Conservation (phyloP, 306 rosid species). For the Quercus agrifolia region DNA sequence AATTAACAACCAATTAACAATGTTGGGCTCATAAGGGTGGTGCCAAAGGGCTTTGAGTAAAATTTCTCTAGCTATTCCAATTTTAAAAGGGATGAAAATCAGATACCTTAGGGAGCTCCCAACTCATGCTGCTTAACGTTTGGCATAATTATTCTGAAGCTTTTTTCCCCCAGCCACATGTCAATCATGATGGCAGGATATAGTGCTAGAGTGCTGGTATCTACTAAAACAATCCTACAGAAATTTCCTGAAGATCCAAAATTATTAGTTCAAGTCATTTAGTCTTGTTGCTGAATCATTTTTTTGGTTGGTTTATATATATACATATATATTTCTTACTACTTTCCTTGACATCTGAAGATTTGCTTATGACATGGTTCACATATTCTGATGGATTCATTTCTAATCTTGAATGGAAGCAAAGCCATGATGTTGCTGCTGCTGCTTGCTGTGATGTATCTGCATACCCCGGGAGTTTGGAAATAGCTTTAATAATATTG, state of each 20-base stretch:
- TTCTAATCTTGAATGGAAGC: constrained; percentile 11
- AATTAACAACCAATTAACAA: neutral
- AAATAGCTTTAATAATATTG: neutral
- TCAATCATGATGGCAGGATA: neutral
- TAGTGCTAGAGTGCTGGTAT: neutral
- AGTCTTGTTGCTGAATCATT: neutral
- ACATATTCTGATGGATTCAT: constrained; percentile 62
- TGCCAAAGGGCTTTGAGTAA: neutral
- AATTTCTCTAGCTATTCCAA: neutral
- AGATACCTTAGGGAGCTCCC: neutral
- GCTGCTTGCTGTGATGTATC: constrained; percentile 4
- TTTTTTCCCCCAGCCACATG: neutral
- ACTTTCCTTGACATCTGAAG: constrained; percentile 57
- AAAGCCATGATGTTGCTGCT: neutral
- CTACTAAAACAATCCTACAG: constrained; percentile 2
- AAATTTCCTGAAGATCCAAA: neutral
- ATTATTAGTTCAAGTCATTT: neutral
- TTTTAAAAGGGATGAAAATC: no score
- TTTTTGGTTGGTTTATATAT: neutral
- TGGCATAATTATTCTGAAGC: neutral
- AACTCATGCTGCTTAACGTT: neutral
- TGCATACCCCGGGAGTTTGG: neutral
- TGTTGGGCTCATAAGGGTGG: neutral
- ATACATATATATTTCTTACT: neutral
- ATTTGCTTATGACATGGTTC: constrained; percentile 92